Conservation (phyloP, 352 stramenopile genomes). For the Phytophthora pluvialis region DNA sequence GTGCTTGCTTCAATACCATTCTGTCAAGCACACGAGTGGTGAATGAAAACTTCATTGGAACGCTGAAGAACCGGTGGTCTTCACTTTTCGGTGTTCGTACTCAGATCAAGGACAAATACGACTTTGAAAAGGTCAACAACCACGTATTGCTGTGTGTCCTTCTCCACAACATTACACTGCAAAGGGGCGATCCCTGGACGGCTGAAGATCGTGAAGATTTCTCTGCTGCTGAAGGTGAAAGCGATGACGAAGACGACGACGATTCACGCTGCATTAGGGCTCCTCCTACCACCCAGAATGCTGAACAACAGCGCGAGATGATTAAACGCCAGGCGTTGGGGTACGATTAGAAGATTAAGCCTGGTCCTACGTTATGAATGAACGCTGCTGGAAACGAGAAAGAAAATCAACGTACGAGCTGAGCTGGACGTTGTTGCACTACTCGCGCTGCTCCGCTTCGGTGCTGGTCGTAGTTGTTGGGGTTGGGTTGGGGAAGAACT, state of each 20-base stretch:
- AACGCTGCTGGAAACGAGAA: too few relatives aligned
- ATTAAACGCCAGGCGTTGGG: neutral
- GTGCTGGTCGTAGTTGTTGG: neutral
- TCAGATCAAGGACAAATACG: constrained; percentile 5
- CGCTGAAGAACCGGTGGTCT: constrained; percentile 9
- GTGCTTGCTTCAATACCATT: neutral
- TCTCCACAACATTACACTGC: constrained; percentile 5
- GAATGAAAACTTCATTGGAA: constrained; percentile 17
- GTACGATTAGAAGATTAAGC: neutral
- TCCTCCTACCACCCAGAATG: neutral
- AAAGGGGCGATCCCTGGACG: neutral
- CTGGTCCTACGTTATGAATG: too few relatives aligned
- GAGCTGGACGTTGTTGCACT: neutral
- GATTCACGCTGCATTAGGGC: neutral
- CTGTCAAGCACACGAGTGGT: constrained; percentile 2
- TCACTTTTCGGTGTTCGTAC: constrained; percentile 4
- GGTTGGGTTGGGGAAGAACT: neutral
- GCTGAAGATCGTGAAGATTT: neutral
- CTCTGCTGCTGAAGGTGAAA: neutral
- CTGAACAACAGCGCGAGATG: neutral
- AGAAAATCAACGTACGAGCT: too few relatives aligned
- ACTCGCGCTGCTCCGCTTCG: neutral
- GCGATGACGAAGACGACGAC: neutral
- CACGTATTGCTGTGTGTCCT: constrained; percentile 3
- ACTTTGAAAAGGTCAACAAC: constrained; percentile 12